A percentile compares a stretch with the other conserved stretches of the same genome.
These are phyloP conservation scores for Fusarium sp. DNA, from an alignment of 2,329 filamentous ascomycete genomes.

Conservation along the genomic window DNA sequence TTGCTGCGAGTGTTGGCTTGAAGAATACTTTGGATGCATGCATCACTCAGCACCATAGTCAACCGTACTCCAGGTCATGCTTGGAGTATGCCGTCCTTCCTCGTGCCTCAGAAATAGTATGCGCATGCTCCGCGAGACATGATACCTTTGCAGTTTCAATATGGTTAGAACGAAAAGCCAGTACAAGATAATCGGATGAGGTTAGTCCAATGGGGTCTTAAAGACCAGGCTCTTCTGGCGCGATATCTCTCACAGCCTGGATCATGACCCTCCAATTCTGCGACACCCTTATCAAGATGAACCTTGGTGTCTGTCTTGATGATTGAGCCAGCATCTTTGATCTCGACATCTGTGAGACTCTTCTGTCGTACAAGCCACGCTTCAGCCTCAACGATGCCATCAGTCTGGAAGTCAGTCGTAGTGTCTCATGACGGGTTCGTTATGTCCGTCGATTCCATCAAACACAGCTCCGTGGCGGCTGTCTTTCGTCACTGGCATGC, in stretches of 20 bases:
- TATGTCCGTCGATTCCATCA: not conserved
- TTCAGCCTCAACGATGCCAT: no score
- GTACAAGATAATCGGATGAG: not conserved
- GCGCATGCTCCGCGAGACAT: not conserved
- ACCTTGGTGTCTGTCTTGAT: not conserved
- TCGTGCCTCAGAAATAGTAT: not conserved
- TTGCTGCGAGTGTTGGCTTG: not conserved
- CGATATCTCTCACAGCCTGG: not conserved
- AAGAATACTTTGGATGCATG: not conserved
- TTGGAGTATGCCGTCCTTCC: rapidly evolving
- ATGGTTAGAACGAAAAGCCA: not conserved
- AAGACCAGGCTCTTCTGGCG: not conserved
- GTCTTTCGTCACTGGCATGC: not conserved
- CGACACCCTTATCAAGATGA: not conserved
- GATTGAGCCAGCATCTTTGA: no score
- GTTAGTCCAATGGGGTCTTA: not conserved
- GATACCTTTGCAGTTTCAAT: not conserved
- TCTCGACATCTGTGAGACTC: no score
- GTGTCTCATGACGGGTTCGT: rapidly evolving
- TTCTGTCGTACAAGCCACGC: no score
- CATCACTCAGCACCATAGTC: not conserved
- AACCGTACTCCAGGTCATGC: not conserved
- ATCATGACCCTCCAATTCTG: not conserved
- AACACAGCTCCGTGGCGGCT: not conserved
- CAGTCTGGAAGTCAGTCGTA: no score